These are phyloP conservation scores for Mortierella sp. DNA, from an alignment of 371 early-diverging fungal species.

Conservation along the genomic window DNA sequence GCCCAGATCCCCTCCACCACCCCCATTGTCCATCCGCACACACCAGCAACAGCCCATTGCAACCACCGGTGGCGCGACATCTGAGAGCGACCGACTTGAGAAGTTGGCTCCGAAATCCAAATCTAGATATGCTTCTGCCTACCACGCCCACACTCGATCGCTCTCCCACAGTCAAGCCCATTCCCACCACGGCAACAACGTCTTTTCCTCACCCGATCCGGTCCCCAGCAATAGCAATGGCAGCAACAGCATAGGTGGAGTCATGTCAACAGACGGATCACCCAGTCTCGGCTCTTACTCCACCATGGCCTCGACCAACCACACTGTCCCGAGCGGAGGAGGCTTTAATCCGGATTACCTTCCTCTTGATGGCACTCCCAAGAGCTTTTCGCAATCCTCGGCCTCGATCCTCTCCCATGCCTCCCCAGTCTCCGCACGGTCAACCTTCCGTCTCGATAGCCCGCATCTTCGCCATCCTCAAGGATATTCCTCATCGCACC, in stretches of 20 bases:
- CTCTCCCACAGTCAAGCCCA: slow-evolving; percentile 45
- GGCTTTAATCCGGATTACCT: slow-evolving; percentile 18
- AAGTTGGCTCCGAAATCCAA: slow-evolving; percentile 16
- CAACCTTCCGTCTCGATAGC: slow-evolving; percentile 14
- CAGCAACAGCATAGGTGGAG: not conserved
- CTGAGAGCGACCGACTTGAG: slow-evolving; percentile 16
- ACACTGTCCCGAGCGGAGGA: not conserved
- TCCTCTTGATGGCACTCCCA: not conserved
- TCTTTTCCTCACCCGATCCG: slow-evolving; percentile 24
- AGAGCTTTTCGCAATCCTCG: slow-evolving; percentile 9
- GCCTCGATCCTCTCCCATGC: slow-evolving; percentile 23
- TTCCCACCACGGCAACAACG: slow-evolving; percentile 46
- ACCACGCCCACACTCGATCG: slow-evolving; percentile 39
- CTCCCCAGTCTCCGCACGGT: slow-evolving; percentile 29
- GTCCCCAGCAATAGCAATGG: not conserved
- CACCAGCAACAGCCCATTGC: slow-evolving; percentile 7
- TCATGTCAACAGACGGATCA: slow-evolving; percentile 11
- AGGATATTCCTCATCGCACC: slow-evolving; percentile 10
- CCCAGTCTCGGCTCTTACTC: slow-evolving; percentile 32
- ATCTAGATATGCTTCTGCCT: slow-evolving; percentile 35
- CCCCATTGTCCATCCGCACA: slow-evolving; percentile 27
- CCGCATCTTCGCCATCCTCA: slow-evolving; percentile 1
- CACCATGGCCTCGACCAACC: slow-evolving; percentile 19
- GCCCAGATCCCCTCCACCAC: slow-evolving; percentile 41
- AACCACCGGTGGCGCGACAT: not conserved